A percentile compares a stretch with the other conserved stretches of the same genome.
These are phyloP conservation scores for Wickerhamiella musiphila DNA, from an alignment of 805 yeast species.

Conservation along the genomic window DNA sequence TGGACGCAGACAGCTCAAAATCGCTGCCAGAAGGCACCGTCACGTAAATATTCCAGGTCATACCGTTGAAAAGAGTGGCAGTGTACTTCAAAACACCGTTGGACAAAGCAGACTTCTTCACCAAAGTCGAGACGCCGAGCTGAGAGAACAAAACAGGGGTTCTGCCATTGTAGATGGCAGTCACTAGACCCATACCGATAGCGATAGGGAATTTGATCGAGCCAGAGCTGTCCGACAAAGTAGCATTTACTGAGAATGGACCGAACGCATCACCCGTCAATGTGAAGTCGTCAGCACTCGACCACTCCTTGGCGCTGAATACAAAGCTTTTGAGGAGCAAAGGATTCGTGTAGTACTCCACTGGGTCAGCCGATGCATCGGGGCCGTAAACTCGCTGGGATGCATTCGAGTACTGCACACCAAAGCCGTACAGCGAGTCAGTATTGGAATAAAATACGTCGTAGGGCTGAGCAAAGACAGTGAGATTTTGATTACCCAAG, in stretches of 20 bases:
- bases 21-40: slow-evolving; percentile 22
- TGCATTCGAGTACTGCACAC: slow-evolving; percentile 37
- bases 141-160: slow-evolving; percentile 30
- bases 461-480: slow-evolving; percentile 53
- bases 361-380: slow-evolving; percentile 25
- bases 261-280: slow-evolving; percentile 32
- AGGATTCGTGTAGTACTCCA: slow-evolving; percentile 36
- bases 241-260: slow-evolving; percentile 34
- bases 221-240: slow-evolving; percentile 18
- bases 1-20: slow-evolving; percentile 22
- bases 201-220: slow-evolving; percentile 38
- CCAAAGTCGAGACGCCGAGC: slow-evolving; percentile 29
- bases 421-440: slow-evolving; percentile 35
- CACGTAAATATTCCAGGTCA: slow-evolving; percentile 36
- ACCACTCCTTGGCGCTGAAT: slow-evolving; percentile 34
- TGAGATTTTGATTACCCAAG: slow-evolving; percentile 34
- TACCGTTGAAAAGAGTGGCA: slow-evolving; percentile 25
- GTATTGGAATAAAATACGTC: slow-evolving; percentile 36
- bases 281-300: slow-evolving; percentile 21
- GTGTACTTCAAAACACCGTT: slow-evolving; percentile 22
- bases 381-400: slow-evolving; percentile 29
- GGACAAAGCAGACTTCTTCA: slow-evolving; percentile 19
- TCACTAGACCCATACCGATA: slow-evolving; percentile 71
- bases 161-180: slow-evolving; percentile 38
- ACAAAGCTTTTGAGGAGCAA: slow-evolving; percentile 34